A percentile compares a stretch with the other conserved stretches of the same genome.
Evolutionary conservation across 1,139 yeast genomes (phyloP).

Genomic region (Sugiyamaella castrensis): DNA sequence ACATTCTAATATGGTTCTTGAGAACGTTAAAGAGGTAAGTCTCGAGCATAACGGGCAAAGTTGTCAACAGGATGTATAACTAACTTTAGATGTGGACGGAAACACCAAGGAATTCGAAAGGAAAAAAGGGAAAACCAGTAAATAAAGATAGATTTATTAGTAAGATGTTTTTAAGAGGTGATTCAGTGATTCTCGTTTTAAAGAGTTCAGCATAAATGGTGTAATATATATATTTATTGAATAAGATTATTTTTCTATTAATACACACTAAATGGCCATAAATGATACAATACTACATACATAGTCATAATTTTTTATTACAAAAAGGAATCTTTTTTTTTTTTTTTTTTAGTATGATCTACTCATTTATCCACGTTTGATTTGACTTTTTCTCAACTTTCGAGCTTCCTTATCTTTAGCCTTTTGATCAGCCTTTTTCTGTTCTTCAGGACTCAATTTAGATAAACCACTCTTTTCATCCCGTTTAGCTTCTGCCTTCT

Average conservation of each 20-base stretch:
- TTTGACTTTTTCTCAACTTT: slow-evolving; percentile 48
- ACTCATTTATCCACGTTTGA: slow-evolving; percentile 13
- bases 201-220: slow-evolving; percentile 25
- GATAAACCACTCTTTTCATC: slow-evolving; percentile 53
- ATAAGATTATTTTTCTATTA: neutral
- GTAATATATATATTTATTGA: slow-evolving; percentile 4
- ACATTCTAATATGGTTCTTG: slow-evolving; percentile 90
- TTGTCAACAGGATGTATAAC: slow-evolving; percentile 1
- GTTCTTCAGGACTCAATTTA: slow-evolving; percentile 55
- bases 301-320: neutral
- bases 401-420: slow-evolving; percentile 57
- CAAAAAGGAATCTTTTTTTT: neutral
- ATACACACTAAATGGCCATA: neutral
- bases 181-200: slow-evolving; percentile 82
- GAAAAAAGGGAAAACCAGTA: slow-evolving; percentile 66
- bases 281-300: neutral
- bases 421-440: slow-evolving; percentile 72
- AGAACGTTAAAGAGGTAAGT: slow-evolving; percentile 76
- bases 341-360: too few relatives aligned
- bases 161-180: slow-evolving; percentile 92
- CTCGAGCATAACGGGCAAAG: too few relatives aligned
- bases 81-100: slow-evolving; percentile 65
- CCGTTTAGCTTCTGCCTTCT: slow-evolving; percentile 67
- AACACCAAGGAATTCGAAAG: slow-evolving; percentile 57
- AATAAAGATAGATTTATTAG: slow-evolving; percentile 82